These are phyloP conservation scores for Dalbergia cochinchinensis DNA, from an alignment of 306 rosid species.

Conservation along the genomic window DNA sequence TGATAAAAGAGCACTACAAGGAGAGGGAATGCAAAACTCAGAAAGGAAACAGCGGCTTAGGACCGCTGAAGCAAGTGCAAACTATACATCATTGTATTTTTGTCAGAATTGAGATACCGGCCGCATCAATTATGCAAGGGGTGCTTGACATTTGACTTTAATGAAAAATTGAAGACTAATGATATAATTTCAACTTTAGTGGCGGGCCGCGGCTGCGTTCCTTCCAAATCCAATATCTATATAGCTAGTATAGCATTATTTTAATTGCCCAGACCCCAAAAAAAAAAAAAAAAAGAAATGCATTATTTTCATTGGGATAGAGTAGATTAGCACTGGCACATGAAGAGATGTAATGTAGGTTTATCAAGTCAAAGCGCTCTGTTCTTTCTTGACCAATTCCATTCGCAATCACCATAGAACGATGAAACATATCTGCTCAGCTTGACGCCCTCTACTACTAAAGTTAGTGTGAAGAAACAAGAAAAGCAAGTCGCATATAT, in stretches of 20 bases:
- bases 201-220: neutral
- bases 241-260: too few relatives aligned
- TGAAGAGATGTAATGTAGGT: neutral
- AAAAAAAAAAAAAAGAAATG: too few relatives aligned
- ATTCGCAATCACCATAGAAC: neutral
- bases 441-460: neutral
- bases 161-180: too few relatives aligned
- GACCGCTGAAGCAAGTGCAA: too few relatives aligned
- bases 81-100: too few relatives aligned
- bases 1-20: too few relatives aligned
- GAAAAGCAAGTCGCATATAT: too few relatives aligned
- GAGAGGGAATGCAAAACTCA: too few relatives aligned
- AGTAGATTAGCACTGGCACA: neutral
- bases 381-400: neutral
- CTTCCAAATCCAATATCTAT: neutral
- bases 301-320: neutral
- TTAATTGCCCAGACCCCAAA: too few relatives aligned
- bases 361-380: neutral
- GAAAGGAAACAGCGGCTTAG: too few relatives aligned
- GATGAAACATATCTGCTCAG: neutral
- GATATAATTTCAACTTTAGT: neutral
- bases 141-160: neutral
- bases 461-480: too few relatives aligned
- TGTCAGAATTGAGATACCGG: too few relatives aligned
- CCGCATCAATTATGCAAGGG: neutral